Base-by-base conservation (phyloP, 1,139 yeast species). In the Sugiyamaella neomexicana region DNA sequence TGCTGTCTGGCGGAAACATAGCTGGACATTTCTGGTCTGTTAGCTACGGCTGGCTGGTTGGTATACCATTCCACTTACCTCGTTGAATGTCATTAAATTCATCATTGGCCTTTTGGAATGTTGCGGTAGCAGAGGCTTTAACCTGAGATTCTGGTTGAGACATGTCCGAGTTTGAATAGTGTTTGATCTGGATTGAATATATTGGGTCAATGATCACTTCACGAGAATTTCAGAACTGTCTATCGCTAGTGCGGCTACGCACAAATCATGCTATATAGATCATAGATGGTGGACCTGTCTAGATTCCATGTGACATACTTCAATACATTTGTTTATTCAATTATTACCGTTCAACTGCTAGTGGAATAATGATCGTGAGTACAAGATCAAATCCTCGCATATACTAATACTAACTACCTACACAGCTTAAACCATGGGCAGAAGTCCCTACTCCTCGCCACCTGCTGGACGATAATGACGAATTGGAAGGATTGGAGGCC, bases 361-460 rank as follows among this genome's bases (percentile, higher is more conserved):
- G 5, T 5, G 5, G 25, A 20, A n/a, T n/a, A 3, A 20, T 20
- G 25, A 20, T 20, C 5, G 25, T 20, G 5, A 20, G 25, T 20
- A 20, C 25, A 20, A 20, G n/a, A n/a, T n/a, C n/a, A n/a, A n/a
- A n/a, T n/a, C n/a, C n/a, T n/a, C n/a, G n/a, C n/a, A n/a, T 20
- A 20, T 20, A 3, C 34, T 7, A 29, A 29, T 9, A 4, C 34
- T 29, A 9, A 29, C 5, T 31, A n/a, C n/a, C n/a, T n/a, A n/a
- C 9, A 29, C 27, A 48, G 52, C 75, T 82, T 58, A 82, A 81
- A 77, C 85, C 83, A 27, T 75, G 82, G 76, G 71, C 74, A 13
- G 85, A 80, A 54, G 65, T 68, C 38, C 80, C 77, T 48, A 71
- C 77, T 27, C 81, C 85, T 10, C 77, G 87, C 55, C 85, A 83